Conservation (phyloP, 352 stramenopile genomes). For the Globisporangium ultimum region DNA sequence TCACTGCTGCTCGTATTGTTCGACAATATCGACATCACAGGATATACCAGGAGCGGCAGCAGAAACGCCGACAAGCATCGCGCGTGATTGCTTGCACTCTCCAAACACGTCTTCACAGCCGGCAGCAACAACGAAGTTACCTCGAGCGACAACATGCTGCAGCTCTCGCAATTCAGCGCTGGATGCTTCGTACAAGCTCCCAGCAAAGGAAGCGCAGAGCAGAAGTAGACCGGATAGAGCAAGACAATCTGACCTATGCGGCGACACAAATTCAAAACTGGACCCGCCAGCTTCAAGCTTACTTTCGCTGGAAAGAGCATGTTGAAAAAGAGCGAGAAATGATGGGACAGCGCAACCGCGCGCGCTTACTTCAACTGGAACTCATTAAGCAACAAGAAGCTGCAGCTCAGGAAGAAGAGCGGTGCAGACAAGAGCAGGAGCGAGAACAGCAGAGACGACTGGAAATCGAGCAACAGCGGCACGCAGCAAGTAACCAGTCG, state of each 20-base stretch:
- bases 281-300: constrained; percentile 23
- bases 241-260: background rate
- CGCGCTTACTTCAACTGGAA: constrained; percentile 7
- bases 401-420: constrained; percentile 3
- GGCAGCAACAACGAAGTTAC: constrained; percentile 11
- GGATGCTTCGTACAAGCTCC: constrained; percentile 31
- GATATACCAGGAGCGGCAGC: constrained; percentile 9
- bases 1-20: constrained; percentile 29
- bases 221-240: constrained; percentile 1
- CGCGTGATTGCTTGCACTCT: too few species aligned
- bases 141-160: constrained; percentile 15
- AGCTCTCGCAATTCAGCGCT: constrained; percentile 35
- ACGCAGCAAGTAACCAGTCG: constrained; percentile 3
- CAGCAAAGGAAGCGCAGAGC: constrained; percentile 15
- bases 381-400: constrained; percentile 4
- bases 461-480: constrained; percentile 8
- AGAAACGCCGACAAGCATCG: constrained; percentile 3
- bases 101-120: background rate
- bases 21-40: constrained; percentile 28
- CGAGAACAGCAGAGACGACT: constrained; percentile 5
- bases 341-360: constrained; percentile 5
- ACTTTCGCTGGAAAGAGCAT: constrained; percentile 22
- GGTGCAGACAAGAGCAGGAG: constrained; percentile 8
- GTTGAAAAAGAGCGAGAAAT: constrained; percentile 9
- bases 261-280: constrained; percentile 15